Evolutionary conservation across 495 filamentous ascomycete species (phyloP), one percentile per base, ranked within the genome.

Genomic region (Cercophora scortea): DNA sequence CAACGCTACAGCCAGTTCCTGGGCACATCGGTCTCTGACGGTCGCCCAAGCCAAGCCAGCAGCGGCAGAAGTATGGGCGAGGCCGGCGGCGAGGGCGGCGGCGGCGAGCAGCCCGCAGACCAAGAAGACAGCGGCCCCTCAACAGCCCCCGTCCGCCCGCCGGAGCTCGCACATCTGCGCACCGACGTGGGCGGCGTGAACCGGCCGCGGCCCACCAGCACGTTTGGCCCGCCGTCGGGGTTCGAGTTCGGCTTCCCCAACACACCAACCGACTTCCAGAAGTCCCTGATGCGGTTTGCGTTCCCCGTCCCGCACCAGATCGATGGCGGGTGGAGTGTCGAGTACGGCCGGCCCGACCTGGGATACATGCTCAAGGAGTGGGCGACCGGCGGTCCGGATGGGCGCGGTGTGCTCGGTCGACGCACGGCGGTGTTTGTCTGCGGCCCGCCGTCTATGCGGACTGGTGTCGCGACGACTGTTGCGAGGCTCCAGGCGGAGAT

Each of bases 371-470:
- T 97, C 35, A 80, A 78, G 48, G 82, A 89, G 50, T 85, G 87
- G 76, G 88, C 89, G 0, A 79, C 75, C 15, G 77, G 76, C 17
- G 78, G 78, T 8, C 51, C 69, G 4, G 78, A 81, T 44, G 78
- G 78, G 10, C 65, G 76, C 16, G 79, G 85, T 40, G 84, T 80
- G 35, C 87, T 94, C 49, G 92, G 92, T 7, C 72, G 86, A 48
- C 73, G 91, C 50, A 90, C 91, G 0, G 95, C 92, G 57, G 88
- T 96, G 9, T 96, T 93, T 63, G 92, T 97, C 34, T 96, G 92
- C 60, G 90, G 93, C 0, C 90, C 92, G 32, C 85, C 88, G 17
- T 71, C 77, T 46, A 94, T 97, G 90, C 74, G 94, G 43, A 79
- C 89, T 3, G 90, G 91, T 57, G 90, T 96, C 34, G 83, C 87